Conservation (phyloP, 78 protist genomes). For the Dictyostelium citrinum region DNA sequence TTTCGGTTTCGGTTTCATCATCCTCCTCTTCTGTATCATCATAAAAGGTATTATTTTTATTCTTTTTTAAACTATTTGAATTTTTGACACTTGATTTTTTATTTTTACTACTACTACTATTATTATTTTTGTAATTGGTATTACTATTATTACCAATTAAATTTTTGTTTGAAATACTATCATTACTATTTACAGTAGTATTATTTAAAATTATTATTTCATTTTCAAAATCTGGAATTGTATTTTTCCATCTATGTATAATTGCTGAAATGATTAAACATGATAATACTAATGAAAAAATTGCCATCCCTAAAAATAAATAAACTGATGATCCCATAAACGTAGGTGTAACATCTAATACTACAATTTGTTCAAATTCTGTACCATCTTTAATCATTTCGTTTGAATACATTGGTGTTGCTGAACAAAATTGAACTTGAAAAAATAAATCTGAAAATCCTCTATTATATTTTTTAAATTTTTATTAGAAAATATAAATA, state of each 20-base stretch:
- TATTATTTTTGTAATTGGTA: too few relatives aligned
- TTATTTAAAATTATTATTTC: not conserved
- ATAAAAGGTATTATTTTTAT: too few relatives aligned
- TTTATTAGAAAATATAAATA: too few relatives aligned
- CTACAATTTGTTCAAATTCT: conserved; percentile 1
- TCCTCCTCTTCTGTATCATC: not conserved
- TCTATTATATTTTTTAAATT: not conserved
- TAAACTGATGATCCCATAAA: conserved; percentile 16
- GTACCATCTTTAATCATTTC: not conserved
- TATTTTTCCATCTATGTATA: not conserved
- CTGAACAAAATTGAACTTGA: conserved; percentile 15
- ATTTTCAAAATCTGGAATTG: not conserved
- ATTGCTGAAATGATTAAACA: not conserved
- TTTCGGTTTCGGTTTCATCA: not conserved
- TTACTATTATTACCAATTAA: too few relatives aligned
- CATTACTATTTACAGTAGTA: not conserved
- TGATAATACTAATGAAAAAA: not conserved
- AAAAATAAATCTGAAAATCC: conserved; percentile 35
- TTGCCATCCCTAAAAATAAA: conserved; percentile 32
- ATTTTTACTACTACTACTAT: too few relatives aligned
- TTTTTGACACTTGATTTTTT: too few relatives aligned
- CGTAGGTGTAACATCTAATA: conserved; percentile 32
- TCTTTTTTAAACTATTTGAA: too few relatives aligned
- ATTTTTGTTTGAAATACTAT: not conserved
- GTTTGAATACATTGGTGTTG: not conserved